Evolutionary conservation across 257 asterid species (phyloP), one percentile per base, ranked within the genome.

Genomic region (Solanum gandarillasii): DNA sequence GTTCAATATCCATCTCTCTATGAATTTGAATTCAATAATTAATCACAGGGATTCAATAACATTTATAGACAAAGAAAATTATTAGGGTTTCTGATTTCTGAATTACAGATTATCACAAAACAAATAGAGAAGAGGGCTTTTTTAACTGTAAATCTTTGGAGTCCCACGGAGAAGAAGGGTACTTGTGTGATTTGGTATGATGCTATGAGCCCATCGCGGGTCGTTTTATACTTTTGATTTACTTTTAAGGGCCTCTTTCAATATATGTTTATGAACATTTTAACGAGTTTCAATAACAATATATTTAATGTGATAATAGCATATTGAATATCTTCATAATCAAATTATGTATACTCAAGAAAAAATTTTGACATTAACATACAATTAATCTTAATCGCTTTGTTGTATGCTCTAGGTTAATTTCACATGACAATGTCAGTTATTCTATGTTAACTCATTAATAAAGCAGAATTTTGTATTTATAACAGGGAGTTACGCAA

Each of bases 1-100:
- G 94, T 83, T 97, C 99, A 35, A 95, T 91, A 88, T 97, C 99
- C 99, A 97, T 97, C 58, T 71, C 88, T 58, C 39, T 58, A 43
- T 58, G 12, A 86, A 75, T 83, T 87, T 86, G 85, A 55, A 78
- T 31, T 43, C 86, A 75, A 23, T 52, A 23, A 6, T 38, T 36
- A 31, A 36, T 27, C 83, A 85, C 62, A 41, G 27, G 67, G 65
- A 6, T 41, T 79, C 60, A 25, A 41, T 25, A 4, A 41, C 84
- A 78, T 78, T 78, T 41, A 78, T 14, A 41, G n/a, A 79, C 16
- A 41, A 75, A 71, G 46, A 85, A 81, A 20, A 73, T 65, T 86
- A 41, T 74, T 86, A 41, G 87, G 86, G 85, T 75, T 82, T 83
- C 16, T 32, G 67, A 72, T 6, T 72, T 70, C 23, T 13, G n/a